Evolutionary conservation across 2,329 filamentous ascomycete genomes (phyloP), one percentile per base, ranked within the genome.

Genomic region (Delphinella strobiligena): DNA sequence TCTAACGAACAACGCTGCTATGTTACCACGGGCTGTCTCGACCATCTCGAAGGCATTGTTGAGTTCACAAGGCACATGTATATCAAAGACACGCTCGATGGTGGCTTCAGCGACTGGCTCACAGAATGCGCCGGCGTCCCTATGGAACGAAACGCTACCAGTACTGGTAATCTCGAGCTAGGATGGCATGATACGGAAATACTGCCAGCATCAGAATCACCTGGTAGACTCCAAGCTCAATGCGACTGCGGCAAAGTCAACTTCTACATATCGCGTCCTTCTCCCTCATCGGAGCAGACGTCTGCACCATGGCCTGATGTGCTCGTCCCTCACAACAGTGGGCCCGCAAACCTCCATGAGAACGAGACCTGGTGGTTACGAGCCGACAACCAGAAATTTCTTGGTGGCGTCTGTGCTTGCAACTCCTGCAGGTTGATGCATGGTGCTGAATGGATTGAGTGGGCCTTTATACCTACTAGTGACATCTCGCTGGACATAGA

Each of bases 391-490:
- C 66, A 58, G 4, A 72, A 66, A 43, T 82, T 76, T 52, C 59
- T 77, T 2, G 71, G 74, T 2, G 74, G 74, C 1, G 66, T 71
- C 5, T 82, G 78, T 49, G 64, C 68, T 1, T 84, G 80, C 54
- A 64, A 59, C 4, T 72, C 74, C 2, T 85, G 80, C 52, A 72
- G 78, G 4, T 60, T 76, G 3, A 57, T 61, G 0, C 68, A 72
- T 1, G 78, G 78, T 3, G 78, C 75, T 46, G 75, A 81, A 41
- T 68, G 82, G 34, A 71, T 80, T 48, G 61, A 70, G 0, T 84
- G 79, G 79, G 67, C 74, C 0, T 84, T 82, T 50, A 60, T 82
- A 1, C 75, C 76, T 1, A 63, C 65, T n/a, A 54, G 59, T 1
- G 76, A 79, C 48, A 74, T 83, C 38, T 56, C 63, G 14, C 61